Conservation (phyloP, 164 flowering plant species). For the Macadamia tetraphylla region DNA sequence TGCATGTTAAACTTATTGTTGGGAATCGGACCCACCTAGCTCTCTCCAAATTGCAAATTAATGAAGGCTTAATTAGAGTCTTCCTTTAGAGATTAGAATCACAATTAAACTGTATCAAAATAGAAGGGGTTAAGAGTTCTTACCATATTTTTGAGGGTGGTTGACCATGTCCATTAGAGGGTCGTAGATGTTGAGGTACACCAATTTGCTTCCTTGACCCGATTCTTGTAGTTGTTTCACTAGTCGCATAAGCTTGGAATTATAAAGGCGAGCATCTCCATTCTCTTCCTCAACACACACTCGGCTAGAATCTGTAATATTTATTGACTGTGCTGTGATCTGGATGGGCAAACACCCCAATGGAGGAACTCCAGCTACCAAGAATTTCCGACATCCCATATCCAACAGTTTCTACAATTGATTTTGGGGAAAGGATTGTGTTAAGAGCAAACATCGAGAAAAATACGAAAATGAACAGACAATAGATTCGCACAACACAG, state of each 20-base stretch:
- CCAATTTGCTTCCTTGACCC: constrained; percentile 30
- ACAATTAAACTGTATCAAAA: no score
- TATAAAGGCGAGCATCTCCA: constrained; percentile 36
- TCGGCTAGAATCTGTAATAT: neutral
- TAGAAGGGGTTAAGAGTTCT: no score
- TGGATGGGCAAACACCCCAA: constrained; percentile 48
- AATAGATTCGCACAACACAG: no score
- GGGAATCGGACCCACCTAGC: no score
- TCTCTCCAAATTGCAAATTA: no score
- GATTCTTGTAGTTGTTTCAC: constrained; percentile 14
- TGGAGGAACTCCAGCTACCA: constrained; percentile 43
- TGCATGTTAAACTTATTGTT: no score
- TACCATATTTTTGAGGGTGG: constrained; percentile 44
- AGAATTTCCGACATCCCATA: constrained; percentile 35
- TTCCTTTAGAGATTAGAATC: no score
- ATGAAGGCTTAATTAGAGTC: no score
- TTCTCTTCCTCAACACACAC: constrained; percentile 35
- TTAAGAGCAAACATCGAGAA: no score
- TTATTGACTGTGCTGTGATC: constrained; percentile 13
- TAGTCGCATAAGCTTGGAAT: constrained; percentile 33
- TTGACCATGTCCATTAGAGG: constrained; percentile 37
- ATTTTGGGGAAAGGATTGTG: no score
- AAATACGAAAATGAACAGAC: no score
- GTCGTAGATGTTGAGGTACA: constrained; percentile 25
- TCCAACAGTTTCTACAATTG: constrained; percentile 28